These are phyloP conservation scores for Colletotrichum abscissum DNA, from an alignment of 2,329 filamentous ascomycete species.

Conservation along the genomic window DNA sequence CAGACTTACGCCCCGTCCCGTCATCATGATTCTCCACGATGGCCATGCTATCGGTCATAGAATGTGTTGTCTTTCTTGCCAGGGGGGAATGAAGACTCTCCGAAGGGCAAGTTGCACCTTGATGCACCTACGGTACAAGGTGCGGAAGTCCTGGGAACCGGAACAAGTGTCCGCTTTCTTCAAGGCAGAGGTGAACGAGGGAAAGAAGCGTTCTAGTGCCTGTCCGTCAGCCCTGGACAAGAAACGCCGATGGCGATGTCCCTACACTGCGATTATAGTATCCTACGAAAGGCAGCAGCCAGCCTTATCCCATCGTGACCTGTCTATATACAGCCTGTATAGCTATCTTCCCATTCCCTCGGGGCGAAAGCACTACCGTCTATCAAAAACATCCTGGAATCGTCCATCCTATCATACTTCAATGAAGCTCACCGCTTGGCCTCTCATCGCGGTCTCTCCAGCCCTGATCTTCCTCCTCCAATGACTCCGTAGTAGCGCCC, in stretches of 20 bases:
- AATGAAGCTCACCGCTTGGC: background rate
- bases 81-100: background rate
- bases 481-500: background rate
- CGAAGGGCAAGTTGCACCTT: background rate
- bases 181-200: background rate
- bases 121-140: background rate
- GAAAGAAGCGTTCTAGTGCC: background rate
- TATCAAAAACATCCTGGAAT: background rate
- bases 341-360: background rate
- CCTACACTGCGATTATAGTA: background rate
- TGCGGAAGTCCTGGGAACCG: background rate
- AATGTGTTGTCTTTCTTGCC: background rate
- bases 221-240: slow-evolving; percentile 7
- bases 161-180: background rate
- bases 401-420: background rate
- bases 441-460: background rate
- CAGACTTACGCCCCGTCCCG: background rate
- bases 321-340: background rate
- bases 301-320: background rate
- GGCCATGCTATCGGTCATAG: background rate
- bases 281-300: background rate
- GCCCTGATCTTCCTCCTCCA: background rate
- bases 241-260: background rate
- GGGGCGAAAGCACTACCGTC: background rate
- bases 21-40: background rate